Evolutionary conservation across 106 monocot genomes (phyloP).

Genomic region (Gastrodia elata): DNA sequence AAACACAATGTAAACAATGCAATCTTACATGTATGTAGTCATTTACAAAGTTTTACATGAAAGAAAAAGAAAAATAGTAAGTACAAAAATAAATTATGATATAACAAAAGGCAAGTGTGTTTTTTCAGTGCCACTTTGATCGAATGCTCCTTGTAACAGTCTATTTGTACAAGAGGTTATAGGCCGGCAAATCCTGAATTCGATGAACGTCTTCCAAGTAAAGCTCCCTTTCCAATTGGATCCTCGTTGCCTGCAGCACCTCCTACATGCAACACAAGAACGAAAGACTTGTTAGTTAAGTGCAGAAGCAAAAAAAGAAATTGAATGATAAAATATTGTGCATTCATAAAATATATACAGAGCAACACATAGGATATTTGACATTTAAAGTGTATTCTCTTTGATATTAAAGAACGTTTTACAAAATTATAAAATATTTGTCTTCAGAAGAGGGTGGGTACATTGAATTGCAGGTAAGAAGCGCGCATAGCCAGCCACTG

Average conservation of each 20-base stretch:
- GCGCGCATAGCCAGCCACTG: constrained; percentile 87
- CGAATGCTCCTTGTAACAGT: neutral
- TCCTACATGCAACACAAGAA: constrained; percentile 27
- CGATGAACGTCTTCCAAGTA: constrained; percentile 52
- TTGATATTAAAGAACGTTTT: neutral
- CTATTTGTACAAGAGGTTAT: constrained; percentile 74
- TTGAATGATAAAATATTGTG: neutral
- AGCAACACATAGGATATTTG: too few relatives aligned
- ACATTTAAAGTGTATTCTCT: neutral
- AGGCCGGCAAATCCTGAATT: constrained; percentile 74
- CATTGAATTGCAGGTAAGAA: constrained; percentile 87
- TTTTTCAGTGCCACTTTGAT: too few relatives aligned
- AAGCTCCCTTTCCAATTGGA: constrained; percentile 76
- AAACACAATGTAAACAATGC: too few relatives aligned
- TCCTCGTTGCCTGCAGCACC: constrained; percentile 59
- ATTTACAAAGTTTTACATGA: too few relatives aligned
- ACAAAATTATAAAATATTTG: neutral
- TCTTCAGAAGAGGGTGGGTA: constrained; percentile 3
- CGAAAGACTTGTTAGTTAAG: neutral
- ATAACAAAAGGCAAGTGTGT: too few relatives aligned
- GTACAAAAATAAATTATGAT: too few relatives aligned
- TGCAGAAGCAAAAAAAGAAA: neutral
- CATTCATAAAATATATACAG: neutral
- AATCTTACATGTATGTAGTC: too few relatives aligned
- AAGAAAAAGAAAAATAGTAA: too few relatives aligned